A percentile compares a stretch with the other conserved stretches of the same genome.
Evolutionary conservation across 345 rosid species (phyloP).

Genomic region (Euphorbia peplus): DNA sequence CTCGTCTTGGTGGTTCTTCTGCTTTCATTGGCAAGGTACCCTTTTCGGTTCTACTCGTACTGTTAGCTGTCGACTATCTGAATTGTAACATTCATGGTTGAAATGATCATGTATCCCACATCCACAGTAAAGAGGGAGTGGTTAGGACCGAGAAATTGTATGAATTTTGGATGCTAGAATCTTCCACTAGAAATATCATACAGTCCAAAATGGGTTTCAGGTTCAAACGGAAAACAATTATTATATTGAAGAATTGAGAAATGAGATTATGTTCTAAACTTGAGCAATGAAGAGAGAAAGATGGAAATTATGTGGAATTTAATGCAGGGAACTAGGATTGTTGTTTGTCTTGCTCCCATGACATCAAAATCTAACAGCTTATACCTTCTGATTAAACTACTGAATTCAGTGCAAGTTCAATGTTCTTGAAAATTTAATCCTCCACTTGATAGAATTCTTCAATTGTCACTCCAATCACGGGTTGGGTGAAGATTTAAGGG

Average conservation of each 20-base stretch:
- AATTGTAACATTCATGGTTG: neutral
- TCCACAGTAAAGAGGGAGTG: too few species aligned
- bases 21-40: constrained; percentile 91
- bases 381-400: neutral
- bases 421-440: neutral
- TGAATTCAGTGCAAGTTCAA: neutral
- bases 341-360: neutral
- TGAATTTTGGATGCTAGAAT: neutral
- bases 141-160: neutral
- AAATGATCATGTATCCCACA: neutral
- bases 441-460: too few species aligned
- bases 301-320: neutral
- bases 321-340: neutral
- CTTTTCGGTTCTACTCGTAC: too few species aligned
- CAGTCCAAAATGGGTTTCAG: neutral
- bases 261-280: neutral
- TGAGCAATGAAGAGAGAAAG: neutral
- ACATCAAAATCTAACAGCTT: neutral
- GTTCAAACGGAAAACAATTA: neutral
- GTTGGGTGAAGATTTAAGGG: neutral
- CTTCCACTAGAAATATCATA: neutral
- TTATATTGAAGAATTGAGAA: neutral
- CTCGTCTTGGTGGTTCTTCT: constrained; percentile 91
- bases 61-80: too few species aligned
- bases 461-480: neutral